Percentiles rank a stretch among this genome's conserved stretches.
Evolutionary conservation across 148 eudicot species (phyloP).

Genomic region (Rhododendron ovatum): DNA sequence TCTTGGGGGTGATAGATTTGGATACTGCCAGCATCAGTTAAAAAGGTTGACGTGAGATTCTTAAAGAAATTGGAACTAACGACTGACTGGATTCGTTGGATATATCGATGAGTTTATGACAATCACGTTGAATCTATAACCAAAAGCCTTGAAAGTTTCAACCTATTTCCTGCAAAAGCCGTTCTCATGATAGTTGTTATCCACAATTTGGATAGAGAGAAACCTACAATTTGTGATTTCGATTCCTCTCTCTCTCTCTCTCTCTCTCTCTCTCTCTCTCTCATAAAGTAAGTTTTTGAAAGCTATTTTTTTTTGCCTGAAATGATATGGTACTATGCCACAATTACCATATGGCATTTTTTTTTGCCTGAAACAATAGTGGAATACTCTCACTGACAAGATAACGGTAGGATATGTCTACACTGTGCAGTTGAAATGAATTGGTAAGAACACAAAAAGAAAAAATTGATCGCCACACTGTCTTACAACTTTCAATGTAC

Average conservation of each 20-base stretch:
- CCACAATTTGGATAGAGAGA: too few relatives aligned
- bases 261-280: not conserved
- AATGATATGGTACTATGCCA: not conserved
- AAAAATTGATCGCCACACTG: not conserved
- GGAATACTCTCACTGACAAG: too few relatives aligned
- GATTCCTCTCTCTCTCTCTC: not conserved
- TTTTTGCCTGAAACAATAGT: too few relatives aligned
- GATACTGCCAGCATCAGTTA: not conserved
- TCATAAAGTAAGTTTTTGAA: not conserved
- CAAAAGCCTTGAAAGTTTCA: not conserved
- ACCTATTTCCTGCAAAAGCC: not conserved
- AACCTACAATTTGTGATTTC: too few relatives aligned
- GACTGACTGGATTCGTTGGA: not conserved
- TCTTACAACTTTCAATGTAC: not conserved
- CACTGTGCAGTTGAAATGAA: not conserved
- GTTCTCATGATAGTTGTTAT: too few relatives aligned
- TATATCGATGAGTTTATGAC: not conserved
- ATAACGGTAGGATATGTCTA: not conserved
- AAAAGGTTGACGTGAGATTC: not conserved
- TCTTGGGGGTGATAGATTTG: not conserved
- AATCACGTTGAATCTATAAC: not conserved
- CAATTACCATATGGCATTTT: not conserved
- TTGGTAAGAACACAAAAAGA: not conserved
- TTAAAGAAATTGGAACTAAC: not conserved
- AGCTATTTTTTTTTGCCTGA: not conserved